Evolutionary conservation across 2,329 filamentous ascomycete species (phyloP), one percentile per base, ranked within the genome.

Genomic region (Talaromyces verruculosus): DNA sequence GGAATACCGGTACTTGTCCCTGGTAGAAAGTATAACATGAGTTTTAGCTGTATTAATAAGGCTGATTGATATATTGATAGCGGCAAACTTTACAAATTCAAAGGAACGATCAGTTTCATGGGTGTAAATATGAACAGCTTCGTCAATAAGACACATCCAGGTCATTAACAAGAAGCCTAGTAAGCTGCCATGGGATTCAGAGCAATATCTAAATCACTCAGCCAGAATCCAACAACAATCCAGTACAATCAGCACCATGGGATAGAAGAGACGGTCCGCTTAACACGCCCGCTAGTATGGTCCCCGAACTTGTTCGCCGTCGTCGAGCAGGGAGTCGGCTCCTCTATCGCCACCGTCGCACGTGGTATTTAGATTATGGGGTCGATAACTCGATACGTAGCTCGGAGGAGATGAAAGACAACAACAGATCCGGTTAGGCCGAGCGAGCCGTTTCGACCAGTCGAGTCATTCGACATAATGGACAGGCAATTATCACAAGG

Each of bases 331-430:
- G 51, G 30, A 35, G 5, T 10, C 15, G 1, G 51, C n/a, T 57
- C 11, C n/a, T 57, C n/a, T n/a, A 22, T 35, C 15, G 51, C 28
- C 51, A 19, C 30, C 51, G 22, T 55, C 28, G n/a, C 49, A 53
- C 49, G 25, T 53, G 25, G 15, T 22, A 19, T 22, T 55, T 53
- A 55, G 51, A 57, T 57, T 57, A 57, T 57, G 51, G 49, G 30
- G 51, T 22, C 30, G 30, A 22, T 22, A 57, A 15, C n/a, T 57
- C 51, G n/a, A 57, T 22, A n/a, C 15, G 13, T 28, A 51, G 22
- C 47, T 51, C 49, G 28, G 8, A 55, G 8, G 28, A n/a, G 30
- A 35, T 5, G 6, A 22, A 15, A 33, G 28, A 37, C 30, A 11
- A 19, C 51, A 19, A 53, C 15, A 55, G 30, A 19, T 35, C 51